phyloP scores from a whole-genome alignment of 2,329 filamentous ascomycete species.

The Lasiodiplodia citricola region DNA sequence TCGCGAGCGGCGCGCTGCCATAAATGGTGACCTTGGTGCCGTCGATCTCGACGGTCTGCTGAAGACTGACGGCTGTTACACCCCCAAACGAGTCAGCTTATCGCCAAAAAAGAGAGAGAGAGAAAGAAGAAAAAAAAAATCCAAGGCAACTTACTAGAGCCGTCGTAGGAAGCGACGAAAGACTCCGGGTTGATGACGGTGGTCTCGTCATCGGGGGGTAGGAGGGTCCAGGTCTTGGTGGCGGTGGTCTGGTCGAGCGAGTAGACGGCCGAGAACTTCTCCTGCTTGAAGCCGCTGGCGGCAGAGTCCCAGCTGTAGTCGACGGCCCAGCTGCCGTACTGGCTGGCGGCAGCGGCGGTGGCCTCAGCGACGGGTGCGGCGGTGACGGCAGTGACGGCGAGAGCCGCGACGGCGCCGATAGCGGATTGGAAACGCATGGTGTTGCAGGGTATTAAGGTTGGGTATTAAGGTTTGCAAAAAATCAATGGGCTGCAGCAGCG shows the following conservation, averaged over 20 bases:
- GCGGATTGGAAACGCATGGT: neutral
- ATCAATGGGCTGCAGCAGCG: neutral
- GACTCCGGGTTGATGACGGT: neutral
- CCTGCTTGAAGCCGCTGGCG: conserved; percentile 5
- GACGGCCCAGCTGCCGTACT: conserved; percentile 18
- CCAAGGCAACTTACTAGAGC: neutral
- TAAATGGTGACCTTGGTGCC: neutral
- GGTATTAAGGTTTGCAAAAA: neutral
- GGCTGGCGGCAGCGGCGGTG: conserved; percentile 2
- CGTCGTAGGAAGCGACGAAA: neutral
- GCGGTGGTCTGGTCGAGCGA: conserved; percentile 6
- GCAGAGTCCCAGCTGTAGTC: conserved; percentile 2
- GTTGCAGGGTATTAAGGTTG: neutral
- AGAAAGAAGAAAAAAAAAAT: no score
- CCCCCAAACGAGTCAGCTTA: neutral
- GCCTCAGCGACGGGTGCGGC: conserved; percentile 1
- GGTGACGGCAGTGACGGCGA: conserved; percentile 1
- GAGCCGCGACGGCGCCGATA: conserved; percentile 1
- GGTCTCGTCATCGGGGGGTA: neutral
- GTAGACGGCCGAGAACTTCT: conserved; percentile 11
- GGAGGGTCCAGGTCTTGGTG: neutral
- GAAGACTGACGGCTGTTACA: neutral
- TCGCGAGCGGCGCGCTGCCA: neutral
- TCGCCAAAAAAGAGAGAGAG: neutral
- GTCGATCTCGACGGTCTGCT: neutral